phyloP scores from a whole-genome alignment of 371 early-diverging fungal species.

The Mucor plumbeus region DNA sequence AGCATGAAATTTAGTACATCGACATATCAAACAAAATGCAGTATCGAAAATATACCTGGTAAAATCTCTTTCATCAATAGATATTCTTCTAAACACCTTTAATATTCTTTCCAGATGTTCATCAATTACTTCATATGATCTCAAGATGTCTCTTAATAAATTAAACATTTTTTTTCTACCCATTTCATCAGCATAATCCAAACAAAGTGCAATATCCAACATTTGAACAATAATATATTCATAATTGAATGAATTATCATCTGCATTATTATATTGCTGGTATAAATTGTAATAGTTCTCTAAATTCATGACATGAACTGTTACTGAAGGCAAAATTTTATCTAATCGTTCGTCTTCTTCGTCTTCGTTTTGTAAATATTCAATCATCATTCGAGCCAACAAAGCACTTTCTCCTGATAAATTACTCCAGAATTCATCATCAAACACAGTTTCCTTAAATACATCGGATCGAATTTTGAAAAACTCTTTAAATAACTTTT shows the following conservation, averaged over 20 bases:
- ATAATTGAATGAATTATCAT: slow-evolving; percentile 20
- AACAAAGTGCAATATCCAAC: slow-evolving; percentile 72
- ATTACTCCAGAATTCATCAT: slow-evolving; percentile 78
- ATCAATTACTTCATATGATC: slow-evolving; percentile 72
- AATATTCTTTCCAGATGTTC: slow-evolving; percentile 73
- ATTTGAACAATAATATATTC: slow-evolving; percentile 82
- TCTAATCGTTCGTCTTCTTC: slow-evolving; percentile 66
- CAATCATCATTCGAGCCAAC: slow-evolving; percentile 68
- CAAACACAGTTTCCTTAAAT: slow-evolving; percentile 60
- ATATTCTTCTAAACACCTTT: slow-evolving; percentile 73
- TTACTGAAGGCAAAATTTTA: slow-evolving; percentile 74
- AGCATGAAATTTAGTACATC: neutral
- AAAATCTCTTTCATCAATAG: slow-evolving; percentile 86
- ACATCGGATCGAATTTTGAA: slow-evolving; percentile 72
- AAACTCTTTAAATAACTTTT: slow-evolving; percentile 69
- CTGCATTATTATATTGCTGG: slow-evolving; percentile 12
- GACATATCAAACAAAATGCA: neutral
- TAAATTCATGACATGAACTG: slow-evolving; percentile 71
- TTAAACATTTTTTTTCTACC: slow-evolving; percentile 83
- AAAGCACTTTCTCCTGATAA: slow-evolving; percentile 81
- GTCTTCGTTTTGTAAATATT: slow-evolving; percentile 57
- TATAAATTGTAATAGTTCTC: slow-evolving; percentile 69
- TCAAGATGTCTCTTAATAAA: slow-evolving; percentile 76
- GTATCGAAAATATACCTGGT: slow-evolving; percentile 57
- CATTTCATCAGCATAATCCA: slow-evolving; percentile 88